These are phyloP conservation scores for Xylariaceae sp. DNA, from an alignment of 2,329 filamentous ascomycete species.

Conservation along the genomic window DNA sequence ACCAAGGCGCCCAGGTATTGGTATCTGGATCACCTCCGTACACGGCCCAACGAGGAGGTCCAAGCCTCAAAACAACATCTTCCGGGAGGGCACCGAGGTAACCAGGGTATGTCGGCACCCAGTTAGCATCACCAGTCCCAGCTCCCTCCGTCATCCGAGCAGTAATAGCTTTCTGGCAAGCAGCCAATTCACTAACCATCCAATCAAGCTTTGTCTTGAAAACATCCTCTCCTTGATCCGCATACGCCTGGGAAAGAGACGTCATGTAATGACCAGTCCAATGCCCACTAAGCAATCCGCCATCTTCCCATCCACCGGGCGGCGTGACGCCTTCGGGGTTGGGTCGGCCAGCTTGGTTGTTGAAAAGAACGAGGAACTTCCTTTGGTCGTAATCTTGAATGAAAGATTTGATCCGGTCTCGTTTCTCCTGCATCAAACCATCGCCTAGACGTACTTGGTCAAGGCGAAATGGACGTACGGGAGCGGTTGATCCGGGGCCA, in stretches of 20 bases:
- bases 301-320: constrained; percentile 34
- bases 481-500: constrained; percentile 29
- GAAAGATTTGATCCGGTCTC: constrained; percentile 30
- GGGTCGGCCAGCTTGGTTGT: constrained; percentile 30
- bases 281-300: constrained; percentile 32
- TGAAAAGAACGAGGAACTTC: constrained; percentile 31
- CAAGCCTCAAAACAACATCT: constrained; percentile 31
- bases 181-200: constrained; percentile 31
- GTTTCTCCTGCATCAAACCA: constrained; percentile 32
- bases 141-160: constrained; percentile 21
- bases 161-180: constrained; percentile 31
- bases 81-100: constrained; percentile 32
- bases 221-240: constrained; percentile 28
- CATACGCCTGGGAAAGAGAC: constrained; percentile 31
- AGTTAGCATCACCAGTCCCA: constrained; percentile 17
- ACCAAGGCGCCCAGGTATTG: constrained; percentile 34
- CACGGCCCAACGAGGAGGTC: constrained; percentile 31
- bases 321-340: constrained; percentile 25
- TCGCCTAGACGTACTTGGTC: constrained; percentile 30
- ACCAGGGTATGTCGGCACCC: constrained; percentile 30
- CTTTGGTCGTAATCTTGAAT: constrained; percentile 29
- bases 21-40: constrained; percentile 26
- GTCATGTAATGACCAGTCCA: constrained; percentile 34
- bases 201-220: constrained; percentile 32
- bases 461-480: constrained; percentile 31